Percentiles rank a stretch among this genome's conserved stretches.
These are phyloP conservation scores for Phaseolus coccineus DNA, from an alignment of 331 rosid species.

Conservation along the genomic window DNA sequence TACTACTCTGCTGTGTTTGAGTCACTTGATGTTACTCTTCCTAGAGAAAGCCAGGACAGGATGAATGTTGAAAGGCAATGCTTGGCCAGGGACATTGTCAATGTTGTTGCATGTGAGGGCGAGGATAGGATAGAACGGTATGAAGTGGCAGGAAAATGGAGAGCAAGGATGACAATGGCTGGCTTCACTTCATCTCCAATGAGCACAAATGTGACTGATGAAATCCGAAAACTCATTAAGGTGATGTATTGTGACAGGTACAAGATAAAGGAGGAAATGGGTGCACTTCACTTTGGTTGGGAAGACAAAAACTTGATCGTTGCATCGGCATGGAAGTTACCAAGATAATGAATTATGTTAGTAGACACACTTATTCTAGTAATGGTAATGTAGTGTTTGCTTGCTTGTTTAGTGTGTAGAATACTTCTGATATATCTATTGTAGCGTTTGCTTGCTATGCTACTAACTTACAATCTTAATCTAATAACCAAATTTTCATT, in stretches of 20 bases:
- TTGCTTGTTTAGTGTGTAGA: conserved; percentile 43
- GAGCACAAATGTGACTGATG: conserved; percentile 54
- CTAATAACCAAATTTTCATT: conserved; percentile 38
- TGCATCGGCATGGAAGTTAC: conserved; percentile 92
- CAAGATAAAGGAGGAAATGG: conserved; percentile 78
- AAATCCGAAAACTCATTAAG: conserved; percentile 59
- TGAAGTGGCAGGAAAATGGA: conserved; percentile 99
- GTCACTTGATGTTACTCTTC: conserved; percentile 90
- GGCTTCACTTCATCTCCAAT: conserved; percentile 76
- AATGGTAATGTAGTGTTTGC: conserved; percentile 22
- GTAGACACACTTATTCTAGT: background rate
- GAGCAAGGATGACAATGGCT: conserved; percentile 97
- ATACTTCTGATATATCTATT: conserved; percentile 19
- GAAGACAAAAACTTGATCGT: conserved; percentile 88
- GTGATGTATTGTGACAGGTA: conserved; percentile 68
- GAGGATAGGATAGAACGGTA: conserved; percentile 94
- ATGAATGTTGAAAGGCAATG: conserved; percentile 95
- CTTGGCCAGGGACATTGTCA: conserved; percentile 96
- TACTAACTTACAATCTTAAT: conserved; percentile 47
- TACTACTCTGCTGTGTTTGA: conserved; percentile 90
- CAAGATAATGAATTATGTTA: conserved; percentile 32
- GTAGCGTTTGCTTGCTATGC: conserved; percentile 45
- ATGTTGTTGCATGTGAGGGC: conserved; percentile 91
- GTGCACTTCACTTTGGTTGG: conserved; percentile 95
- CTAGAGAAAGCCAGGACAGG: conserved; percentile 90